These are phyloP conservation scores for Exserohilum rostratum DNA, from an alignment of 2,329 filamentous ascomycete species.

Conservation along the genomic window DNA sequence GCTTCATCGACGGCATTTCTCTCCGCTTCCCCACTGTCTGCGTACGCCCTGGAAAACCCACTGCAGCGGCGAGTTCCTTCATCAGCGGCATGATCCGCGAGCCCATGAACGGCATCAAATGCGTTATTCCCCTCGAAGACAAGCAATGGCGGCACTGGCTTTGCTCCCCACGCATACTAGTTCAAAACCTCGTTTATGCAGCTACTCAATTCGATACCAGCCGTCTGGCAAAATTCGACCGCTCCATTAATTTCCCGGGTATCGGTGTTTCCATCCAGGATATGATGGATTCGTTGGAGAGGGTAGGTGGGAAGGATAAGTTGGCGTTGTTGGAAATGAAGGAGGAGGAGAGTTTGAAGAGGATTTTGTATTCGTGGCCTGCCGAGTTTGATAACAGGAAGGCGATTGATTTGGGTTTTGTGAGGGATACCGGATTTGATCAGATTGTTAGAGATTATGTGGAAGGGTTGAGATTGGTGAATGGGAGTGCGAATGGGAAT, in stretches of 20 bases:
- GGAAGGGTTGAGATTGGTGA: not conserved
- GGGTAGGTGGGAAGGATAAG: conserved; percentile 58
- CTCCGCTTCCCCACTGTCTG: conserved; percentile 65
- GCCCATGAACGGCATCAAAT: conserved; percentile 60
- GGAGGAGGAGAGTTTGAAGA: conserved; percentile 53
- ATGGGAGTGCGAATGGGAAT: not conserved
- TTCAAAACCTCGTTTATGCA: conserved; percentile 58
- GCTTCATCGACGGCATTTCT: conserved; percentile 61
- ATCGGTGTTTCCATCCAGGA: conserved; percentile 56
- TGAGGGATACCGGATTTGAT: conserved; percentile 51
- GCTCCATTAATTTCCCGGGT: conserved; percentile 50
- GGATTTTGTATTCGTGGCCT: conserved; percentile 60
- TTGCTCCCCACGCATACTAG: conserved; percentile 59
- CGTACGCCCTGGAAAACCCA: conserved; percentile 63
- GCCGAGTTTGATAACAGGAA: conserved; percentile 59
- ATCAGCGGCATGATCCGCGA: conserved; percentile 67
- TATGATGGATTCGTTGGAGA: conserved; percentile 60
- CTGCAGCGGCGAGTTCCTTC: conserved; percentile 64
- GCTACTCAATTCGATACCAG: conserved; percentile 48
- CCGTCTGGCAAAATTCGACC: conserved; percentile 52
- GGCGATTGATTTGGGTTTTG: conserved; percentile 58
- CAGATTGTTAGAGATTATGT: conserved; percentile 49
- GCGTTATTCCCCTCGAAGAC: conserved; percentile 53
- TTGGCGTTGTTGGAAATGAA: conserved; percentile 56
- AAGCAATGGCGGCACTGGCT: conserved; percentile 60